phyloP scores from a whole-genome alignment of 176 grass and related monocot species.

The Canna indica region DNA sequence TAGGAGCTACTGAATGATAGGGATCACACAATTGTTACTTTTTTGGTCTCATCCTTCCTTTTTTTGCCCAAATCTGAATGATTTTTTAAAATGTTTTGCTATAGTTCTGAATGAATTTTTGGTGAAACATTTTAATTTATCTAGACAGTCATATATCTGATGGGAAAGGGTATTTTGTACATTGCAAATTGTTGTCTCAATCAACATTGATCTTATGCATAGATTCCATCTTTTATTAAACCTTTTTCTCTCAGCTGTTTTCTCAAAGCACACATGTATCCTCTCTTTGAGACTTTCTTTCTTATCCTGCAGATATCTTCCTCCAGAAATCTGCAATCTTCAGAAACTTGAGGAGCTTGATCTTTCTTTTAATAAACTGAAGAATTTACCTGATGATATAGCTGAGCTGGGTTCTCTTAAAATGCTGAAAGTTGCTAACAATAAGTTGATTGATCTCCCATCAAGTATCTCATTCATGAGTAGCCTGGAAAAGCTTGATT shows the following conservation, averaged over 20 bases:
- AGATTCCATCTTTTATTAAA: not conserved
- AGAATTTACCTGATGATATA: conserved; percentile 81
- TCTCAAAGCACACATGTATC: not conserved
- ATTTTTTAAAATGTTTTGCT: not conserved
- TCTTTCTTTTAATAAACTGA: conserved; percentile 97
- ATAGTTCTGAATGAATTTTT: not conserved
- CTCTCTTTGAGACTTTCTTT: conserved; percentile 11
- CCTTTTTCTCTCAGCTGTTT: not conserved
- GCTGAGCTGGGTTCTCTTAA: conserved; percentile 47
- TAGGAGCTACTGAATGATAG: not conserved
- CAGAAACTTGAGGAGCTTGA: conserved; percentile 81
- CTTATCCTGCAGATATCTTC: conserved; percentile 62
- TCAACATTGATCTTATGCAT: not conserved
- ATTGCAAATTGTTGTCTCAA: not conserved
- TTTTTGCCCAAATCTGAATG: not conserved
- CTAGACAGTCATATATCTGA: not conserved
- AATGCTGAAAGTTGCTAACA: conserved; percentile 80
- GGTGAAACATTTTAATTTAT: not conserved
- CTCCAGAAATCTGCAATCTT: conserved; percentile 77
- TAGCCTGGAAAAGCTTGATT: conserved; percentile 67
- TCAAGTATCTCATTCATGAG: conserved; percentile 62
- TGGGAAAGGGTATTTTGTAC: not conserved
- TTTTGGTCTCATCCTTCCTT: not conserved
- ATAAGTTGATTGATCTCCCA: conserved; percentile 84
- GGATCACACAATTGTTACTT: not conserved